phyloP scores from a whole-genome alignment of 2,329 filamentous ascomycete genomes.

The Mycosphaerelloides madeirae region DNA sequence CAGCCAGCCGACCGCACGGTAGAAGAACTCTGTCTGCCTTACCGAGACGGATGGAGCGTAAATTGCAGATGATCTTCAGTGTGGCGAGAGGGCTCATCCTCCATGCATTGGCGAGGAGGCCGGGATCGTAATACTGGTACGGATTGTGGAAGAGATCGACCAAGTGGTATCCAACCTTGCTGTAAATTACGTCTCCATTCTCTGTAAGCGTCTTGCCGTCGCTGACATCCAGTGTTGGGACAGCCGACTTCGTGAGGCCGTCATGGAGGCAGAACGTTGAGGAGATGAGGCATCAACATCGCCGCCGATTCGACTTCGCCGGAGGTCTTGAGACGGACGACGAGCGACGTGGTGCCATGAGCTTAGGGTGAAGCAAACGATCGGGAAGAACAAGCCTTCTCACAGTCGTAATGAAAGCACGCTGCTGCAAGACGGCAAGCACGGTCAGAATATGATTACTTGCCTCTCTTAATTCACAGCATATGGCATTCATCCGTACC shows the following conservation, averaged over 20 bases:
- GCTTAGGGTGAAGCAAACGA: too few relatives aligned
- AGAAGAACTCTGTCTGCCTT: conserved; percentile 50
- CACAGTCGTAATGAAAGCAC: too few relatives aligned
- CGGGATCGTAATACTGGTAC: conserved; percentile 36
- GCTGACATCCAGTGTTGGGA: conserved; percentile 18
- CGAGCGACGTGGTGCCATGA: background rate
- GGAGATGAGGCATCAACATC: background rate
- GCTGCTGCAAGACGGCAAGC: background rate
- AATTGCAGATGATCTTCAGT: conserved; percentile 57
- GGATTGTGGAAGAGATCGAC: conserved; percentile 53
- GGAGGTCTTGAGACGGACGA: background rate
- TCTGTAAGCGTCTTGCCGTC: conserved; percentile 47
- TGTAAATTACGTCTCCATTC: conserved; percentile 48
- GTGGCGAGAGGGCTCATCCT: conserved; percentile 44
- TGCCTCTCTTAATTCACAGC: too few relatives aligned
- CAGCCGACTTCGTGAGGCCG: conserved; percentile 13
- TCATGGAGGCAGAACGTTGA: conserved; percentile 18
- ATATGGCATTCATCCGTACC: too few relatives aligned
- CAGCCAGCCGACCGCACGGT: conserved; percentile 47
- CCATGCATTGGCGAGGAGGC: conserved; percentile 50
- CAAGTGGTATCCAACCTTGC: conserved; percentile 44
- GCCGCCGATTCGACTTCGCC: background rate
- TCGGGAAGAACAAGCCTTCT: too few relatives aligned
- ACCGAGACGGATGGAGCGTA: conserved; percentile 57
- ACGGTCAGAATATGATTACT: too few relatives aligned